Evolutionary conservation across 208 protist genomes (phyloP).

Genomic region (Porcisia hertigi): DNA sequence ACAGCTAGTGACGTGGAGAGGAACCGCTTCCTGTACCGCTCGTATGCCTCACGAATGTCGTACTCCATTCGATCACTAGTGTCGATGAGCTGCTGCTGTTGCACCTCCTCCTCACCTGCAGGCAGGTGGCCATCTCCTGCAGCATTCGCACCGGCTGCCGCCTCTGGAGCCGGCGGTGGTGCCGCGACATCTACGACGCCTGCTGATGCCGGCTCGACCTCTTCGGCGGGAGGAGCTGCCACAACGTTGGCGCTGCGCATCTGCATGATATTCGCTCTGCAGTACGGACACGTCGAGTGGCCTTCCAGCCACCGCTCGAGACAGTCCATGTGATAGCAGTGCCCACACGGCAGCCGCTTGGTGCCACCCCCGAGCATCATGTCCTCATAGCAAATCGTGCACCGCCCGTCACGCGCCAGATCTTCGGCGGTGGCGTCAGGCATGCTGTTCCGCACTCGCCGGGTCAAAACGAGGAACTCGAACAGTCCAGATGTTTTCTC

Average conservation of each 20-base stretch:
- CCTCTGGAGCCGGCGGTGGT: neutral
- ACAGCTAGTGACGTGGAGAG: neutral
- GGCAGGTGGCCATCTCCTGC: neutral
- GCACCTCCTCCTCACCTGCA: neutral
- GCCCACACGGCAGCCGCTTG: conserved; percentile 78
- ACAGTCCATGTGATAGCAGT: conserved; percentile 85
- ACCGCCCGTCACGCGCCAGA: conserved; percentile 58
- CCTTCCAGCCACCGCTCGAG: conserved; percentile 78
- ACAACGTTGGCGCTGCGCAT: conserved; percentile 12
- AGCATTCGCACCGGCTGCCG: neutral
- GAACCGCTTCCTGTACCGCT: conserved; percentile 27
- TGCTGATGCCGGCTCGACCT: conserved; percentile 4
- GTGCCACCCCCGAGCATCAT: conserved; percentile 46
- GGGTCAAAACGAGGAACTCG: conserved; percentile 47
- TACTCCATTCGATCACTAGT: conserved; percentile 7
- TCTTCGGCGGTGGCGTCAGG: conserved; percentile 53
- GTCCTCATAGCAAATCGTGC: conserved; percentile 88
- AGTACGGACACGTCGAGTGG: conserved; percentile 86
- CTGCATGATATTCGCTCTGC: conserved; percentile 58
- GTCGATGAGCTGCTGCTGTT: neutral
- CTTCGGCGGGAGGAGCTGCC: neutral
- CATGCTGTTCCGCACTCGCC: conserved; percentile 34
- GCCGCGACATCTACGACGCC: conserved; percentile 2
- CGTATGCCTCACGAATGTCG: conserved; percentile 37
- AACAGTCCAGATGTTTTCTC: conserved; percentile 37